Evolutionary conservation across 192 early-diverging fungal genomes (phyloP).

Genomic region (Coemansia sp.): DNA sequence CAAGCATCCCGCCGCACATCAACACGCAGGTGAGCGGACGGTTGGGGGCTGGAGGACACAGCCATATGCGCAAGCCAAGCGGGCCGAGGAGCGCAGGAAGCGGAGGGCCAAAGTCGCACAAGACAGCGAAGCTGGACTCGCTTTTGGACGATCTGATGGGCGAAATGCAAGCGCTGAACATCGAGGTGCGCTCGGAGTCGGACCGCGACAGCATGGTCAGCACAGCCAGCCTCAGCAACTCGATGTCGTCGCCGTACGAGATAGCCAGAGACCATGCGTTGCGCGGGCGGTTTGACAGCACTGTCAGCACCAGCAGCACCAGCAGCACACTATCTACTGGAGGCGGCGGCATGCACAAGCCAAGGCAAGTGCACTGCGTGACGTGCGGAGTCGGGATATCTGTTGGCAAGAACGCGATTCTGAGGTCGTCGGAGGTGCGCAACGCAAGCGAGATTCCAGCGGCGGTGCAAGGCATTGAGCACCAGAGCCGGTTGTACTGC

Average conservation of each 20-base stretch:
- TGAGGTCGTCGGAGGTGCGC: slow-evolving; percentile 25
- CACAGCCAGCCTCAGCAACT: slow-evolving; percentile 23
- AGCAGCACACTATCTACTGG: slow-evolving; percentile 50
- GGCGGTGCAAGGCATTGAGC: slow-evolving; percentile 33
- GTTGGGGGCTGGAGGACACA: background rate
- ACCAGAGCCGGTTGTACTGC: slow-evolving; percentile 45
- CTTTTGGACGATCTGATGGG: slow-evolving; percentile 52
- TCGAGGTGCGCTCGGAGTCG: slow-evolving; percentile 39
- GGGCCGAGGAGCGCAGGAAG: slow-evolving; percentile 4
- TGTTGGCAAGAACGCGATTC: slow-evolving; percentile 15
- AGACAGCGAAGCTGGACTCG: slow-evolving; percentile 50
- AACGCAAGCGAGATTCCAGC: slow-evolving; percentile 24
- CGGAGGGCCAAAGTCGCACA: slow-evolving; percentile 19
- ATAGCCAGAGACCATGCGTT: slow-evolving; percentile 13
- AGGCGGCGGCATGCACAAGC: slow-evolving; percentile 9
- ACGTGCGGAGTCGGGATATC: slow-evolving; percentile 32
- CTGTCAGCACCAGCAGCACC: slow-evolving; percentile 44
- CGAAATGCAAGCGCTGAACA: slow-evolving; percentile 51
- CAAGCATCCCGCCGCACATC: slow-evolving; percentile 21
- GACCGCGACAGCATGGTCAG: slow-evolving; percentile 53
- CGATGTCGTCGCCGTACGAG: slow-evolving; percentile 27
- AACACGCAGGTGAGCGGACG: slow-evolving; percentile 29
- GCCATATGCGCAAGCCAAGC: background rate
- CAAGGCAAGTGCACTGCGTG: slow-evolving; percentile 24
- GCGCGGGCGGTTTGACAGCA: slow-evolving; percentile 42